A percentile compares a stretch with the other conserved stretches of the same genome.
Evolutionary conservation across 1,284 basidiomycete genomes (phyloP).

Genomic region (Puccinia horiana): DNA sequence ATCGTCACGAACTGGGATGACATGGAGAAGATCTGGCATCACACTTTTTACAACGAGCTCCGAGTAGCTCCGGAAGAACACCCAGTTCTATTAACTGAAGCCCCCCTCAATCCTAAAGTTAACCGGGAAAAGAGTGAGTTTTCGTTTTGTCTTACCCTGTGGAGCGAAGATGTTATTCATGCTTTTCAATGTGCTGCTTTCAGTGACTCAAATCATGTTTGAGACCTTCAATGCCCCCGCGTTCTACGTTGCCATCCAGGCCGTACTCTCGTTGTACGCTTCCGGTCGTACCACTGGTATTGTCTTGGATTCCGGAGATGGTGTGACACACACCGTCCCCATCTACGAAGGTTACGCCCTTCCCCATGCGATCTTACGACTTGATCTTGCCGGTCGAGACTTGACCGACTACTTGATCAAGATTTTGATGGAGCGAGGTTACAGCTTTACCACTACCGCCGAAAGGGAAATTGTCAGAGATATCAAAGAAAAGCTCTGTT

Average conservation of each 20-base stretch:
- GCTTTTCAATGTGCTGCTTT: not conserved
- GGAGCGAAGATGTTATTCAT: too few relatives aligned
- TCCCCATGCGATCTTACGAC: constrained; percentile 89
- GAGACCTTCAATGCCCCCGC: constrained; percentile 93
- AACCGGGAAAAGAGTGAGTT: constrained; percentile 85
- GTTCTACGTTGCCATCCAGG: constrained; percentile 91
- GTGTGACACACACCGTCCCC: constrained; percentile 89
- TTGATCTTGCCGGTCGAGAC: constrained; percentile 93
- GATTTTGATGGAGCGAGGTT: constrained; percentile 89
- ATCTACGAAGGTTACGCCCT: constrained; percentile 95
- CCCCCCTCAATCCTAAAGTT: constrained; percentile 90
- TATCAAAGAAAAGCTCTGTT: constrained; percentile 98
- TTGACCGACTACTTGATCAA: constrained; percentile 89
- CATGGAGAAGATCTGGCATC: constrained; percentile 92
- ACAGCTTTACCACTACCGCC: constrained; percentile 87
- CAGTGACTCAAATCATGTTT: constrained; percentile 85
- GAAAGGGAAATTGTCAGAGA: constrained; percentile 95
- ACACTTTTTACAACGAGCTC: constrained; percentile 63
- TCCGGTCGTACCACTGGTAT: constrained; percentile 91
- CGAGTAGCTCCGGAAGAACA: constrained; percentile 74
- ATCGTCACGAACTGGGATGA: constrained; percentile 97
- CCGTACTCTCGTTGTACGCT: constrained; percentile 86
- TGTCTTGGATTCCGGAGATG: constrained; percentile 89
- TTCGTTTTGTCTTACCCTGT: not conserved
- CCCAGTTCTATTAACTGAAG: constrained; percentile 89